Conservation (phyloP, 495 filamentous ascomycete species). For the Penicillium angulare region DNA sequence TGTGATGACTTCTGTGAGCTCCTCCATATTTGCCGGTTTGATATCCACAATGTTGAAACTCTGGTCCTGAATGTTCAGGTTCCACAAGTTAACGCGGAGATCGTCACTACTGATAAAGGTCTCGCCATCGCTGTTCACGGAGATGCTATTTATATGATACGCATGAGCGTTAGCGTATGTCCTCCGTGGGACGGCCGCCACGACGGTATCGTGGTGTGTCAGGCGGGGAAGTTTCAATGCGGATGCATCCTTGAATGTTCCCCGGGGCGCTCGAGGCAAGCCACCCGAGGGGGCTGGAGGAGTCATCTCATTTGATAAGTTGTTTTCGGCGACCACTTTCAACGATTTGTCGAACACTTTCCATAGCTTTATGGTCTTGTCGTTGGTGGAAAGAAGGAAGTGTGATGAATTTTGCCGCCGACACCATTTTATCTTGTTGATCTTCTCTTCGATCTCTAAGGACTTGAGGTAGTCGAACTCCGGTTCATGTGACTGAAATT, state of each 20-base stretch:
- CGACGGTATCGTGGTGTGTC: conserved; percentile 97
- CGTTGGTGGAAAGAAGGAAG: conserved; percentile 96
- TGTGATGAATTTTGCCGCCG: conserved; percentile 96
- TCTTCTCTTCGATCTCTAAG: conserved; percentile 99
- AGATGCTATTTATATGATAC: conserved; percentile 99
- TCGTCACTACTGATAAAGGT: conserved; percentile 99
- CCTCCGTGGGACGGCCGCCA: conserved; percentile 90
- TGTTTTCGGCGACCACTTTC: conserved; percentile 98
- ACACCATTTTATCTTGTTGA: conserved; percentile 99
- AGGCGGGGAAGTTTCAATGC: conserved; percentile 90
- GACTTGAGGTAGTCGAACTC: conserved; percentile 99
- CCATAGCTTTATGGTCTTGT: conserved; percentile 99
- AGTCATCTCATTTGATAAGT: conserved; percentile 90
- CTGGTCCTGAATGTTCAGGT: conserved; percentile 97
- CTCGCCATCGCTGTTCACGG: conserved; percentile 98
- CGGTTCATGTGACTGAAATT: conserved; percentile 98
- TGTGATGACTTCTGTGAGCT: conserved; percentile 97
- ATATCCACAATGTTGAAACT: conserved; percentile 99
- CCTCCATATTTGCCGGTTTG: conserved; percentile 99
- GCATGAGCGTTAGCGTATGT: conserved; percentile 98
- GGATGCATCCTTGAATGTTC: conserved; percentile 74
- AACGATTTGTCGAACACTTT: conserved; percentile 99
- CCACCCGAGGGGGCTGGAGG: conserved; percentile 71
- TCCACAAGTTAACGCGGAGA: conserved; percentile 97
- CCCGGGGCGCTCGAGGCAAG: conserved; percentile 65